Evolutionary conservation across 345 rosid species (phyloP), one percentile per base, ranked within the genome.

Genomic region (Camelina neglecta): DNA sequence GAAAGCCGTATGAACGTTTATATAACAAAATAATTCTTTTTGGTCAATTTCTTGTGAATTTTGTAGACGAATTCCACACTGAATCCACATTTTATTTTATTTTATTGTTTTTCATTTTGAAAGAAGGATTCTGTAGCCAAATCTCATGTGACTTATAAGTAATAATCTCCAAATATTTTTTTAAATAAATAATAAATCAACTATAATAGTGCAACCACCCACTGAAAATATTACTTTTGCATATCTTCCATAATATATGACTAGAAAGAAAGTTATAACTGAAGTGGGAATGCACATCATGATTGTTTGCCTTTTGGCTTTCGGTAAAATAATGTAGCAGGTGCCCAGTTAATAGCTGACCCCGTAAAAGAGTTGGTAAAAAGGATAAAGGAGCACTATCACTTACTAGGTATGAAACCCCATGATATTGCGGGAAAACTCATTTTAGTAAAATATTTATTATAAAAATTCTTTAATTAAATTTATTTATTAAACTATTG

Each of bases 1-100:
- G n/a, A 68, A 50, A 75, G 49, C 62, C 29, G 51, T 67, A 75
- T 75, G 69, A 68, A 68, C 54, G 41, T 67, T 66, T 58, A 60
- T 48, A 48, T 58, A 75, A 49, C 24, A 15, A 9, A 21, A 16
- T 38, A 24, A 7, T 51, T 5, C 26, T 51, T 53, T 31, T 31
- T 8, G 33, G 70, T 69, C 80, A 61, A 54, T 31, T 60, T 41
- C n/a, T 60, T 51, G 4, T 41, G 61, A 26, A 31, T 33, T 69
- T 61, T 69, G 58, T 53, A 33, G 79, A 69, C 49, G 23, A 69
- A 10, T 61, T 76, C 80, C 41, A 62, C 59, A 56, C 23, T 41
- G 50, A 69, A 69, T 69, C 71, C 67, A 45, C 65, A n/a, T 15
- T 53, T 53, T 10, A 3, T 9, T 13, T 1, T 60, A 26, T 41